Evolutionary conservation across 352 stramenopile species (phyloP).

Genomic region (Hyaloperonospora brassicae): DNA sequence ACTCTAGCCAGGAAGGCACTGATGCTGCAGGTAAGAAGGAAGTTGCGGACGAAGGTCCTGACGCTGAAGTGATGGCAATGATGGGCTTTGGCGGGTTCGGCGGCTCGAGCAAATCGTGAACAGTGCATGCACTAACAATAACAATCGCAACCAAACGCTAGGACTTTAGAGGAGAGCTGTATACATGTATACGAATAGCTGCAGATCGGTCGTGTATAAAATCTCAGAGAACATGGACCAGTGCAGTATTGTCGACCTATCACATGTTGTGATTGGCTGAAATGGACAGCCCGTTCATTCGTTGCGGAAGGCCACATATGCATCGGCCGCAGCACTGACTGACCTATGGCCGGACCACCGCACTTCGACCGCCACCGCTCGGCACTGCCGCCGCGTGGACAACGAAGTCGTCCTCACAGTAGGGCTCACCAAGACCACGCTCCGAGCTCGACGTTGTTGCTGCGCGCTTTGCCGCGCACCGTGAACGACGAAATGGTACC

Average conservation of each 20-base stretch:
- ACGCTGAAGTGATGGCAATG: conserved; percentile 87
- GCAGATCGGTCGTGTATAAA: too few relatives aligned
- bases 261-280: too few relatives aligned
- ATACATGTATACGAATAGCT: too few relatives aligned
- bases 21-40: not conserved
- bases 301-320: not conserved
- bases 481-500: conserved; percentile 65
- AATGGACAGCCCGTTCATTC: not conserved
- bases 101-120: conserved; percentile 55
- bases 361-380: conserved; percentile 5
- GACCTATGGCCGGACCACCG: conserved; percentile 18
- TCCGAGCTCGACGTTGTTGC: conserved; percentile 55
- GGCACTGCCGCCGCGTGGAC: conserved; percentile 6
- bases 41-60: conserved; percentile 17
- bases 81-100: conserved; percentile 88
- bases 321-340: not conserved
- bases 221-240: too few relatives aligned
- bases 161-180: too few relatives aligned
- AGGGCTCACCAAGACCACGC: conserved; percentile 16
- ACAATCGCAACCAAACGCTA: not conserved
- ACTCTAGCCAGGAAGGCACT: conserved; percentile 6
- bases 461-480: conserved; percentile 42
- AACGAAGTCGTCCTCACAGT: conserved; percentile 5
- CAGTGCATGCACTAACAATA: not conserved
- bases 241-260: too few relatives aligned